Evolutionary conservation across 176 grass and related monocot species (phyloP), one percentile per base, ranked within the genome.

Genomic region (Eragrostis curvula): DNA sequence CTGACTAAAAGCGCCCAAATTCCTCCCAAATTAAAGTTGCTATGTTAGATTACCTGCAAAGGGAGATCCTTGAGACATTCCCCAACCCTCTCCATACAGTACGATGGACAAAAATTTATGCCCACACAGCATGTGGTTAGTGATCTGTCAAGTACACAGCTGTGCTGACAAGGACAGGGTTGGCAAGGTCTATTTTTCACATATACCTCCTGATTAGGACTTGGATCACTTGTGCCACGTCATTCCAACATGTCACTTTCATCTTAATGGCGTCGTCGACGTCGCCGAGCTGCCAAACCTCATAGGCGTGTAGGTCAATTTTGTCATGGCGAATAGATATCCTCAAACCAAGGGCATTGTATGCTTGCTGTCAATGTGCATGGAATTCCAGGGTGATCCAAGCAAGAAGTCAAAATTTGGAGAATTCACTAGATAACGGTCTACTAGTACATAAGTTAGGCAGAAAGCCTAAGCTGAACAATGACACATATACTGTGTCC

Each of bases 121-220:
- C 48, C 36, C 71, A 53, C 58, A 32, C 27, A 49, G 17, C 60
- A 67, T 44, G 49, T 53, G 70, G 42, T 40, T 18, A 24, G 41
- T 40, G 64, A 65, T 56, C 78, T 77, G 63, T 70, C 77, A 47
- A 21, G 21, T 5, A 16, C 43, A 39, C 55, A 81, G 72, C 56
- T 70, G 71, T 21, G 70, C 57, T 55, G 87, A 77, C 21, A 10
- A 8, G 77, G 77, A 81, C 77, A 56, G 40, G 36, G 55, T 46
- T 30, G 21, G 17, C 82, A 81, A 45, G 57, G 72, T 78, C 78
- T 49, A 47, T 65, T 85, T 48, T 85, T 53, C 83, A 81, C 87
- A 66, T 85, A 84, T 36, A 65, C 21, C 70, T 71, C 53, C 45
- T 18, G 57, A 64, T 41, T 32, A 78, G 72, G 27, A 70, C 66